Evolutionary conservation across 257 asterid species (phyloP).

Genomic region (Penstemon davidsonii): DNA sequence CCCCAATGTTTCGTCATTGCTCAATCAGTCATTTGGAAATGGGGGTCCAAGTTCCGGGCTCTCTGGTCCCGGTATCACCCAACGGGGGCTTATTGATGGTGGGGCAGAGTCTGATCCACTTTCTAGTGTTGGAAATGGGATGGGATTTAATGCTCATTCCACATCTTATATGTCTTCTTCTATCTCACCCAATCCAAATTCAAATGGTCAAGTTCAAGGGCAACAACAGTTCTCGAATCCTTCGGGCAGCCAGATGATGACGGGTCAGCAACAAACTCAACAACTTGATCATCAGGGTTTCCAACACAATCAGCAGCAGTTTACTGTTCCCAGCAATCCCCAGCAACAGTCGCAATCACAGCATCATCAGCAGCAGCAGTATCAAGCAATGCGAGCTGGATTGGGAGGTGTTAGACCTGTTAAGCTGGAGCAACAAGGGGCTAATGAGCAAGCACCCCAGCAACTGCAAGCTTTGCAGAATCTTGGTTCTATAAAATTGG

Average conservation of each 20-base stretch:
- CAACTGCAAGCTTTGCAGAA: conserved; percentile 64
- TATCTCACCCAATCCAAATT: conserved; percentile 42
- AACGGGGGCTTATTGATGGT: conserved; percentile 58
- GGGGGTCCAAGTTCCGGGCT: conserved; percentile 65
- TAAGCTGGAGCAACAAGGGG: conserved; percentile 66
- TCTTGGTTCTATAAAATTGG: conserved; percentile 65
- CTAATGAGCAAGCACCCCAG: conserved; percentile 60
- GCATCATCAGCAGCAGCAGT: conserved; percentile 58
- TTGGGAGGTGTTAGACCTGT: conserved; percentile 61
- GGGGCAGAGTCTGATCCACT: conserved; percentile 69
- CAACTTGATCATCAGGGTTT: conserved; percentile 56
- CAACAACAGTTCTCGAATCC: conserved; percentile 66
- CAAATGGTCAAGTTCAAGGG: conserved; percentile 67
- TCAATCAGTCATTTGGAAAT: conserved; percentile 73
- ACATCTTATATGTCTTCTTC: conserved; percentile 50
- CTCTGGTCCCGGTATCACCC: conserved; percentile 64
- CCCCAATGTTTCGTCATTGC: conserved; percentile 63
- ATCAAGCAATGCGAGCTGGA: conserved; percentile 66
- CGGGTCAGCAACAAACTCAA: conserved; percentile 68
- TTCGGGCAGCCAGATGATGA: conserved; percentile 54
- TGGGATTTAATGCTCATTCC: conserved; percentile 59
- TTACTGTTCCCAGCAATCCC: conserved; percentile 54
- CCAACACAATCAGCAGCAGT: conserved; percentile 76
- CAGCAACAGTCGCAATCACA: conserved; percentile 55
- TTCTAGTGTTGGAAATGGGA: conserved; percentile 55